Conservation (phyloP, 192 early-diverging fungal species). For the Rhizophagus clarus region DNA sequence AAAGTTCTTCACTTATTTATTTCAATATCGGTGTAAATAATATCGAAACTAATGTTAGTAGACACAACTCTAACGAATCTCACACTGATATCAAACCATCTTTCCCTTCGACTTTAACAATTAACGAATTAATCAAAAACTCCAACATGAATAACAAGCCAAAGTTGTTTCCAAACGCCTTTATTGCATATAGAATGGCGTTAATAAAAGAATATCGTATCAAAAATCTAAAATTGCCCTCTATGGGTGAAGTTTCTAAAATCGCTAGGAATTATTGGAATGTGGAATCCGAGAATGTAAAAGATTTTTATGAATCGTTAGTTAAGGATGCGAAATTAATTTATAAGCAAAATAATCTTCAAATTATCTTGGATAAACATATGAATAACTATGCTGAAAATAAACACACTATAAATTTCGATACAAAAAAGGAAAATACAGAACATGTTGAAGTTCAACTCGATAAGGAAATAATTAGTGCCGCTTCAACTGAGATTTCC, state of each 20-base stretch:
- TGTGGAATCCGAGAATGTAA: not conserved
- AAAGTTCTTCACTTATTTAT: no score
- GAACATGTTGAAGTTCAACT: no score
- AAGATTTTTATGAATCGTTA: not conserved
- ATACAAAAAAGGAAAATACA: no score
- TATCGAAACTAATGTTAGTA: no score
- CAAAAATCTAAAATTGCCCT: not conserved
- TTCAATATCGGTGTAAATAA: no score
- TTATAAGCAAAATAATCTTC: not conserved
- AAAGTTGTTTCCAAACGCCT: not conserved
- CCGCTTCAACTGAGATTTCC: no score
- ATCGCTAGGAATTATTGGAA: not conserved
- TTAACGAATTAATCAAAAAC: not conserved
- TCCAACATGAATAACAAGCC: not conserved
- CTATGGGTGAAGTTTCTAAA: not conserved
- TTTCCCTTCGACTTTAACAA: not conserved
- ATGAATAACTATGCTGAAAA: not conserved
- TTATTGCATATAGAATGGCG: not conserved
- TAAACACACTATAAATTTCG: no score
- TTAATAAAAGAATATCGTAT: not conserved
- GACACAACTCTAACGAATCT: no score
- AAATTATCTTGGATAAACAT: not conserved
- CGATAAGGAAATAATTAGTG: no score
- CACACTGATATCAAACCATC: not conserved
- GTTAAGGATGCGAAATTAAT: not conserved